Evolutionary conservation across 331 rosid species (phyloP), one percentile per base, ranked within the genome.

Genomic region (Malus hybrid): DNA sequence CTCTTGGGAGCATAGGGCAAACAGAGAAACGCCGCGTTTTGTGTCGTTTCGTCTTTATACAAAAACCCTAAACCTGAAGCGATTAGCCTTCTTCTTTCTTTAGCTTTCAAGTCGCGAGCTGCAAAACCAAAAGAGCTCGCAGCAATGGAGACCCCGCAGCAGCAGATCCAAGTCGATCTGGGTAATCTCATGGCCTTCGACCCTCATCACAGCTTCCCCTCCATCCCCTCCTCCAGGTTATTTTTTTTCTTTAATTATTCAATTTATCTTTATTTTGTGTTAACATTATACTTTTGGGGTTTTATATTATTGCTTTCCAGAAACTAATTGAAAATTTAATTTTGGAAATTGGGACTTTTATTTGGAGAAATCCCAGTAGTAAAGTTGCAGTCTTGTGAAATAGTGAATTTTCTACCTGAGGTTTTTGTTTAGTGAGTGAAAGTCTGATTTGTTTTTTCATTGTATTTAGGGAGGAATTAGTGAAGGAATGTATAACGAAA

Each of bases 401-500:
- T 42, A 42, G 48, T 42, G 48, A 42, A 10, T 10, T 42, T 42
- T 42, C 10, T 10, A 42, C 14, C 48, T 3, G 24, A 50, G 60
- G 16, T 60, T 24, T 24, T 60, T 28, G 52, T 62, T 67, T 27
- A 6, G 18, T n/a, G 52, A 8, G 73, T n/a, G 22, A 20, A 46
- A 5, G 50, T 70, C 8, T 54, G 3, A 18, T 18, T 18, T 74
- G 6, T 65, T 52, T 52, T 52, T 78, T 39, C 19, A 10, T 28
- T 9, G 20, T 28, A 73, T 67, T 10, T 44, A 93, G 98, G 90
- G 92, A 80, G 69, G 87, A 88, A 9, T 79, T 93, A 31, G 82
- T 88, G 66, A 83, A 66, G 13, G 87, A 88, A 33, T 87, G 88
- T 77, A 81, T 93, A 34, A 71, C 78, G 32, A 87, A 81, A 83